A percentile compares a stretch with the other conserved stretches of the same genome.
phyloP scores from a whole-genome alignment of 2,329 filamentous ascomycete genomes.

The Blastomyces gilchristii region DNA sequence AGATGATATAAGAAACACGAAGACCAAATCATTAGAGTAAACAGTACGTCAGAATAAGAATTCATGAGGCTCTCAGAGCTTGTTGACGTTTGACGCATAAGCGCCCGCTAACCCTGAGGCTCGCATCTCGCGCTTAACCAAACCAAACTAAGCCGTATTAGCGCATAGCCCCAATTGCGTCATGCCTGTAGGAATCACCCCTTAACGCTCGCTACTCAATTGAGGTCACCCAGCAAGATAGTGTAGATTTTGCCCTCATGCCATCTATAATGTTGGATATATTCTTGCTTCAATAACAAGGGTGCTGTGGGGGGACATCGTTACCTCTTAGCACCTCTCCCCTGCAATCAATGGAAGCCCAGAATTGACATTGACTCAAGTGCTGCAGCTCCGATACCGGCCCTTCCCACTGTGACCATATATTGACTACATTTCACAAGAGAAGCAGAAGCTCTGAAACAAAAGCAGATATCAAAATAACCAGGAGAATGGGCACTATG shows the following conservation, averaged over 20 bases:
- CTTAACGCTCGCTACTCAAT: not conserved
- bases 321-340: not conserved
- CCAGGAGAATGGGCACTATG: not conserved
- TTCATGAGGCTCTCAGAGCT: too few species aligned
- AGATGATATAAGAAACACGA: not conserved
- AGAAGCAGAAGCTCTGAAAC: not conserved
- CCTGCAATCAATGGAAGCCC: not conserved
- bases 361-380: not conserved
- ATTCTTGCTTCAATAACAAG: not conserved
- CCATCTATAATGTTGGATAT: not conserved
- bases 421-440: not conserved
- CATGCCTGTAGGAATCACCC: not conserved
- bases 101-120: too few species aligned
- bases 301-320: not conserved
- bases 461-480: not conserved
- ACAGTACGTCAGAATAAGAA: not conserved
- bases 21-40: not conserved
- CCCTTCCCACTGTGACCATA: not conserved
- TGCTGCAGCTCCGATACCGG: not conserved
- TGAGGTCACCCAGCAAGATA: not conserved
- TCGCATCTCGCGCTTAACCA: not conserved
- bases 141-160: too few species aligned
- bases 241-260: not conserved
- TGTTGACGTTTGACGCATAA: too few species aligned
- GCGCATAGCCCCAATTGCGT: not conserved